Evolutionary conservation across 257 asterid genomes (phyloP), one percentile per base, ranked within the genome.

Genomic region (Prunella vulgaris): DNA sequence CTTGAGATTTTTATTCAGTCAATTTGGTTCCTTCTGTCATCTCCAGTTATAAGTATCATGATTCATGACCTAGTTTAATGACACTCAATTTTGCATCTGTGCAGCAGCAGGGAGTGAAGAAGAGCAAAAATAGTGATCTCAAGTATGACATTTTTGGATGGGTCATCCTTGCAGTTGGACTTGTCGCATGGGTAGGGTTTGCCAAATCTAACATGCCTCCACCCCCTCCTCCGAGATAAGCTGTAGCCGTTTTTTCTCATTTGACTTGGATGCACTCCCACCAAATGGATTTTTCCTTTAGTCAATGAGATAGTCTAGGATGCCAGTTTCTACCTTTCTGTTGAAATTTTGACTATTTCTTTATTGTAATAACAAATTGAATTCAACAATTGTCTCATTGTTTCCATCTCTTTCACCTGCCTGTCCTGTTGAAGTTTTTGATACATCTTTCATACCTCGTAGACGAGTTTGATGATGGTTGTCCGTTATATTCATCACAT

Each of bases 151-250:
- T 81, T 6, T 68, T 69, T 38, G 90, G 90, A 52, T 86, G 96
- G 96, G 35, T 88, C 71, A 77, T 86, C 58, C 85, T 88, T 25
- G 83, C 82, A 1, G 87, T 83, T 7, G 90, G 89, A 48, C 73
- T 86, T 25, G 58, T 80, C 13, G 82, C 84, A 21, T 88, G 89
- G 89, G 60, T 86, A 9, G 90, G 88, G 32, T 79, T 83, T 71
- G 81, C 85, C 56, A 86, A 83, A 77, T 78, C 90, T 14, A 74
- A 83, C 44, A 58, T 74, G 76, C 87, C 86, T 21, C 84, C 92
- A 3, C 79, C 88, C 21, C 76, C 76, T 52, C 86, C 90, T 66
- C 62, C 84, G 0, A 68, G 77, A 49, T 84, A 76, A 75, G 69
- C 18, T 22, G 1, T 14, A 10, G 7, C 62, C 7, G 18, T 54